Conservation (phyloP, 345 rosid genomes). For the Chamaenerion angustifolium region DNA sequence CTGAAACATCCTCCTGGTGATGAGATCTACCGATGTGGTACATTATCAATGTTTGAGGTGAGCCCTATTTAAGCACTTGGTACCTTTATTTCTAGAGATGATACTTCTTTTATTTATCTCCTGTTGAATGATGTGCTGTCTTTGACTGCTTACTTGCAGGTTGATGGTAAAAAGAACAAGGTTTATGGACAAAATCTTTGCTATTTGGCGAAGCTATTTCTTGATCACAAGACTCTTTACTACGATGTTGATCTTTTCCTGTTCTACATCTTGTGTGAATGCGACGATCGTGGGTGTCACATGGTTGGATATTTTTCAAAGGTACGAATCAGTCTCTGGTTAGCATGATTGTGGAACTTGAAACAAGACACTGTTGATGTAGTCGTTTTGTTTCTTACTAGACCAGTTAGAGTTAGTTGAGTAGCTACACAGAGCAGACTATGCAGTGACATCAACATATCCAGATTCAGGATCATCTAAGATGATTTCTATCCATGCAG, state of each 20-base stretch:
- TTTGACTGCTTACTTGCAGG: conserved; percentile 20
- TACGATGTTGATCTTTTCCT: conserved; percentile 94
- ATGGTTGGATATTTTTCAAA: conserved; percentile 99
- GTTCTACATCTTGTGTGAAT: conserved; percentile 85
- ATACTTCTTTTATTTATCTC: neutral
- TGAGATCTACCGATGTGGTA: conserved; percentile 93
- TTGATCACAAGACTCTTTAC: conserved; percentile 97
- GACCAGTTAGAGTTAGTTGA: neutral
- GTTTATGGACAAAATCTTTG: conserved; percentile 99
- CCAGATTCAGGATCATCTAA: too few relatives aligned
- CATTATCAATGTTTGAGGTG: conserved; percentile 99
- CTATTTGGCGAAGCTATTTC: conserved; percentile 89
- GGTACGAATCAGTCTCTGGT: conserved; percentile 34
- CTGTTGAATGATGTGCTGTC: neutral
- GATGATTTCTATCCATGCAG: conserved; percentile 26
- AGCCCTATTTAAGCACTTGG: neutral
- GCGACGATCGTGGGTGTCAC: conserved; percentile 99
- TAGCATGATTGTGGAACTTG: too few relatives aligned
- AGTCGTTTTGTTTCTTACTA: neutral
- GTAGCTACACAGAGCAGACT: too few relatives aligned
- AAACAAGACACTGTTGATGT: too few relatives aligned
- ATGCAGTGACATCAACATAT: too few relatives aligned
- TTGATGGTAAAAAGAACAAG: conserved; percentile 96
- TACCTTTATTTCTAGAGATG: too few relatives aligned
- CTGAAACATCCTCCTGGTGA: conserved; percentile 98